Evolutionary conservation across 2,329 filamentous ascomycete species (phyloP).

Genomic region (Aspergillus clavatus): DNA sequence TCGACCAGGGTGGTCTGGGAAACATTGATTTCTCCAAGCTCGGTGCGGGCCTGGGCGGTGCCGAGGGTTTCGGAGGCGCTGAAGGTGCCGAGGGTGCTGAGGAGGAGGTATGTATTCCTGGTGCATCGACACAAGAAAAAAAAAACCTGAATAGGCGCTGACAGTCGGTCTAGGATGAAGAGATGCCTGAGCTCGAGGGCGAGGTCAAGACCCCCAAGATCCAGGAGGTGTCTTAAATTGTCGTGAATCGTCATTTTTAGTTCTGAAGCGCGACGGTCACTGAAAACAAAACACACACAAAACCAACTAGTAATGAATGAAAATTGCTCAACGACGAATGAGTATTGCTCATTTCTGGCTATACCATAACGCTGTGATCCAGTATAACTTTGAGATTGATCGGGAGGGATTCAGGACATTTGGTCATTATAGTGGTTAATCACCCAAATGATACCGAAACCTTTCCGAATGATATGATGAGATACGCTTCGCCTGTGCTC

Average conservation of each 20-base stretch:
- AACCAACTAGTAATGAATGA: conserved; percentile 9
- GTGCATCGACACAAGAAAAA: neutral
- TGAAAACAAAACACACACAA: conserved; percentile 23
- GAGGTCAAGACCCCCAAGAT: conserved; percentile 32
- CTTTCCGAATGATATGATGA: neutral
- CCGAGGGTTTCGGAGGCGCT: conserved; percentile 39
- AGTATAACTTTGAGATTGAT: neutral
- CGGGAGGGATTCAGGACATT: neutral
- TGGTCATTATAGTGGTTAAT: neutral
- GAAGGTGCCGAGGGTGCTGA: conserved; percentile 34
- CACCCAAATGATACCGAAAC: conserved; percentile 12
- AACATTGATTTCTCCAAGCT: conserved; percentile 95
- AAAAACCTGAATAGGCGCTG: neutral
- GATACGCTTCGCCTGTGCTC: neutral
- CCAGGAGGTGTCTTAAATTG: conserved; percentile 34
- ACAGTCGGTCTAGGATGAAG: conserved; percentile 54
- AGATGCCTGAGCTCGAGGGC: conserved; percentile 69
- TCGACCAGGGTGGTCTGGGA: conserved; percentile 65
- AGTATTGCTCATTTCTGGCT: neutral
- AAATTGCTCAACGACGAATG: neutral
- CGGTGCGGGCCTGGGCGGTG: conserved; percentile 51
- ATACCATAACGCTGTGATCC: neutral
- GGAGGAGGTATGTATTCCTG: conserved; percentile 39
- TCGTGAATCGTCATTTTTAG: no score
- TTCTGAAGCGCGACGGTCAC: conserved; percentile 18